These are phyloP conservation scores for Pyrenophora tritici-repentis DNA, from an alignment of 2,329 filamentous ascomycete genomes.

Conservation along the genomic window DNA sequence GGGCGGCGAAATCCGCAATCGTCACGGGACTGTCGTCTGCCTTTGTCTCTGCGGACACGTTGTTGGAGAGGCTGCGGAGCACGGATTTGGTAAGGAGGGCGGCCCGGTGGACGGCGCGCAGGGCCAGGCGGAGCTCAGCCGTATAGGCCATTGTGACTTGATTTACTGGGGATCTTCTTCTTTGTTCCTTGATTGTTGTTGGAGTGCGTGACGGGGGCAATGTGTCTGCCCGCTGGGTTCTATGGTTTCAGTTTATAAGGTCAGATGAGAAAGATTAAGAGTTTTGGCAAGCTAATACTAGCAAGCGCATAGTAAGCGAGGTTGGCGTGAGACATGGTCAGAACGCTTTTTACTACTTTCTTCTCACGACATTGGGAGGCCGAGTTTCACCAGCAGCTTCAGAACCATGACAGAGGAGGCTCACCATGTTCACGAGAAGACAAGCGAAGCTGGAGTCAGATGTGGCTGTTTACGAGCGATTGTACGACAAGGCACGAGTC, in stretches of 20 bases:
- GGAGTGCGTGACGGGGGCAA: slow-evolving; percentile 5
- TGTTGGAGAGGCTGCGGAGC: slow-evolving; percentile 55
- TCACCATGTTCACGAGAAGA: background rate
- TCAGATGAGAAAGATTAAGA: slow-evolving; percentile 15
- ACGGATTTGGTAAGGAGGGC: slow-evolving; percentile 63
- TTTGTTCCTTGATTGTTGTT: background rate
- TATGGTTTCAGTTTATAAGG: slow-evolving; percentile 15
- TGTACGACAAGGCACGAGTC: slow-evolving; percentile 1
- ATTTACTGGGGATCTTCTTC: background rate
- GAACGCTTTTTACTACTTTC: background rate
- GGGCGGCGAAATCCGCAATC: slow-evolving; percentile 66
- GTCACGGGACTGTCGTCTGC: slow-evolving; percentile 65
- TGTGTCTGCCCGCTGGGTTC: slow-evolving; percentile 7
- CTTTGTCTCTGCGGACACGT: slow-evolving; percentile 58
- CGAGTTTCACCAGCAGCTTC: background rate
- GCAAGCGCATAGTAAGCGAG: slow-evolving; percentile 23
- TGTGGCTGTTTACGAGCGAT: background rate
- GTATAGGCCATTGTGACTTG: slow-evolving; percentile 22
- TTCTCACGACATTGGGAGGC: slow-evolving; percentile 5
- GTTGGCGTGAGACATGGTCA: slow-evolving; percentile 4
- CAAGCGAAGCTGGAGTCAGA: slow-evolving; percentile 1
- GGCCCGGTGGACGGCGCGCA: slow-evolving; percentile 58
- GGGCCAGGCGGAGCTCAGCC: slow-evolving; percentile 39
- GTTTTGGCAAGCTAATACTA: slow-evolving; percentile 10
- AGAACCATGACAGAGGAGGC: background rate